Conservation (phyloP, 441 rosid species). For the Eruca vesicaria region DNA sequence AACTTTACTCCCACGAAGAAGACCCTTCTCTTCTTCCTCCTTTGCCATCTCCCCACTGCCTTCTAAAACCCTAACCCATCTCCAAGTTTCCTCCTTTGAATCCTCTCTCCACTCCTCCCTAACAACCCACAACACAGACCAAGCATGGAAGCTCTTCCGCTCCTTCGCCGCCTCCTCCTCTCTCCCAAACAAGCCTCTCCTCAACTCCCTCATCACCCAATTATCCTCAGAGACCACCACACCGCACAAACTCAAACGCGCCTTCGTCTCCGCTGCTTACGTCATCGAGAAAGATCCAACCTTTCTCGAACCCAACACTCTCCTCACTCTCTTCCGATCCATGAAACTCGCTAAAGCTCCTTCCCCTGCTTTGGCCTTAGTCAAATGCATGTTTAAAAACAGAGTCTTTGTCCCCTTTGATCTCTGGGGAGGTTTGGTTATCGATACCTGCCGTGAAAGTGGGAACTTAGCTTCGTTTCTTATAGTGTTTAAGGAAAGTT, state of each 20-base stretch:
- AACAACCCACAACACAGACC: constrained; percentile 50
- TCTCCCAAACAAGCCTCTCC: constrained; percentile 58
- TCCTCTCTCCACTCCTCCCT: constrained; percentile 64
- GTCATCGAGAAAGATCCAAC: constrained; percentile 64
- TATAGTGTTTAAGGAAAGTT: constrained; percentile 65
- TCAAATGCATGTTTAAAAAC: constrained; percentile 71
- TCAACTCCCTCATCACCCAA: constrained; percentile 71
- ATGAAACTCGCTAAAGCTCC: constrained; percentile 59
- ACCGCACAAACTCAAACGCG: constrained; percentile 75
- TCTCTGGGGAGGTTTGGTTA: constrained; percentile 68
- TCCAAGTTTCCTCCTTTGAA: constrained; percentile 48
- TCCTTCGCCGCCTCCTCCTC: constrained; percentile 54
- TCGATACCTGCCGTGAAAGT: constrained; percentile 53
- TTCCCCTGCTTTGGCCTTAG: constrained; percentile 83
- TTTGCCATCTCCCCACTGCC: constrained; percentile 51
- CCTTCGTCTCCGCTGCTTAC: constrained; percentile 82
- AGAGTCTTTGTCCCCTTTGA: constrained; percentile 81
- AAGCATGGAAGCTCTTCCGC: constrained; percentile 90
- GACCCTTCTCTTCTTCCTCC: constrained; percentile 48
- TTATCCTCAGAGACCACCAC: constrained; percentile 31
- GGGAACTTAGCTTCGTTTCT: constrained; percentile 51
- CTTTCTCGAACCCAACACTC: constrained; percentile 56
- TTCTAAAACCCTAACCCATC: constrained; percentile 43
- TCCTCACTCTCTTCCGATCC: constrained; percentile 50
- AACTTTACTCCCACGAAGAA: constrained; percentile 26